Base-by-base conservation (phyloP, 331 rosid genomes). In the Malus hybrid region DNA sequence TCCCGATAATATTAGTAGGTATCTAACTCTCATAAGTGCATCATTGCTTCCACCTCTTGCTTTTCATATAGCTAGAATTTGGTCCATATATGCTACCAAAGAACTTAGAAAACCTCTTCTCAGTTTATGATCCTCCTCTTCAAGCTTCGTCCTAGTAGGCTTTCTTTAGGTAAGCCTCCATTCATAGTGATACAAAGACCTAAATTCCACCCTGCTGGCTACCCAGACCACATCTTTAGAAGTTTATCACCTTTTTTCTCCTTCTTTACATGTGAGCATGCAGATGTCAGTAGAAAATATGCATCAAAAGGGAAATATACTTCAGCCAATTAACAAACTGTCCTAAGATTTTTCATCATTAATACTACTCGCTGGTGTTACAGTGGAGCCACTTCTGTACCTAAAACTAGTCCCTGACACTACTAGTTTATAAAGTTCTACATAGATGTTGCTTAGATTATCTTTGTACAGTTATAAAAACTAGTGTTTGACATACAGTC, bases 11-110 rank as follows among this genome's bases (percentile, higher is more conserved):
- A 19, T 20, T 28, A 64, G 63, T 50, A 36, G 7, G 68, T 24
- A 71, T 14, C 18, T 44, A 34, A 63, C 36, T 80, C 22, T 46
- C 34, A 56, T 0, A 20, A 10, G 24, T 10, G 30, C 64, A 20
- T 56, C 70, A 68, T 63, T 75, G 53, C 68, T 75, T 80, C 30
- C 10, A 71, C 42, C 62, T 72, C 24, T 30, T 39, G 42, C 62
- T 39, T 72, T 42, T 28, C 34, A 30, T 11, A 24, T 16, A 20
- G 10, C 63, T 10, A 15, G 33, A 75, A 42, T 55, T 48, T 52
- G 39, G 15, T 20, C 68, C 67, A 71, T 22, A 33, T 20, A 68
- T 36, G 12, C 39, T 48, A 16, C 33, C 19, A 77, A 29, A 26
- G 46, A 61, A 66, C 58, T 64, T 65, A 28, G 28, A 65, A 77